Evolutionary conservation across 177 flowering plant species (phyloP).

Genomic region (Vitis hybrid): DNA sequence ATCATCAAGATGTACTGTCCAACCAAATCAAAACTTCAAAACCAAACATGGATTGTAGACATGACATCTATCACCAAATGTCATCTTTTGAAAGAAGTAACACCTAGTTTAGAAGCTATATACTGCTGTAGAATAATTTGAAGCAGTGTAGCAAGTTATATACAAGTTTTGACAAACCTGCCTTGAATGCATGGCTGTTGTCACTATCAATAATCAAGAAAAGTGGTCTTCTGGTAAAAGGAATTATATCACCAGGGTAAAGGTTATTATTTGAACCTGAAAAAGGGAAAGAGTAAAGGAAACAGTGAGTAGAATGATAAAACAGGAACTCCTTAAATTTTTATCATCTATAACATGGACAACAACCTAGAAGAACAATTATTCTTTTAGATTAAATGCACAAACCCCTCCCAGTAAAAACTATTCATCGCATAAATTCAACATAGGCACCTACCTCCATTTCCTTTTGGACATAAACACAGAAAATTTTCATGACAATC

Average conservation of each 20-base stretch:
- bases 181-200: constrained; percentile 99
- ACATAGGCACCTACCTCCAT: constrained; percentile 43
- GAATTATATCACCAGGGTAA: constrained; percentile 87
- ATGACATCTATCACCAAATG: not conserved
- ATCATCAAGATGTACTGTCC: not conserved
- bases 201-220: constrained; percentile 94
- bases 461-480: constrained; percentile 67
- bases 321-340: not conserved
- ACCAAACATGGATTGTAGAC: not conserved
- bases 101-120: not conserved
- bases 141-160: constrained; percentile 14
- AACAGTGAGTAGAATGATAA: not conserved
- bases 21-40: not conserved
- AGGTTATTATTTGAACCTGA: constrained; percentile 71
- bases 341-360: not conserved
- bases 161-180: constrained; percentile 95
- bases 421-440: not conserved
- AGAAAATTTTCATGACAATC: constrained; percentile 42
- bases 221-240: constrained; percentile 89
- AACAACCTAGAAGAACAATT: not conserved
- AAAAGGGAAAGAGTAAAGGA: constrained; percentile 17
- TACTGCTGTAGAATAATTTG: not conserved
- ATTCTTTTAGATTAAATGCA: not conserved
- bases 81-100: not conserved
- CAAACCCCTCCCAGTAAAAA: constrained; percentile 6